Conservation (phyloP, 2,329 filamentous ascomycete genomes). For the Aspergillus calidoustus region DNA sequence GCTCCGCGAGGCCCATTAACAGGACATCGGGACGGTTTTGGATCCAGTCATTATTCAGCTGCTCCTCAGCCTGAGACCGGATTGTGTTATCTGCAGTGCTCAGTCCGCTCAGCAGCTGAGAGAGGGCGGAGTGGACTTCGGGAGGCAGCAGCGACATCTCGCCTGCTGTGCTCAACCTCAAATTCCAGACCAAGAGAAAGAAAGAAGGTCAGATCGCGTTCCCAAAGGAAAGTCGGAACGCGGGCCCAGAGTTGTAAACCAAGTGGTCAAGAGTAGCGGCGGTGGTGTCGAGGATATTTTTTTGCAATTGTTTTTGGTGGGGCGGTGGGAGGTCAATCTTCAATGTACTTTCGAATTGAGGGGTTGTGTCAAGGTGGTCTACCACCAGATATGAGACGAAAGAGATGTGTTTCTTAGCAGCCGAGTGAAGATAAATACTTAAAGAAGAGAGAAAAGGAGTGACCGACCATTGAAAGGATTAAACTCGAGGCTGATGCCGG, state of each 20-base stretch:
- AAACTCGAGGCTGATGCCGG: background rate
- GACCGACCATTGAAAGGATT: background rate
- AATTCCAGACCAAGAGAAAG: slow-evolving; percentile 24
- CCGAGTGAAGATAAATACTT: background rate
- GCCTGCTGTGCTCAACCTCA: slow-evolving; percentile 36
- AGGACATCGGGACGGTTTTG: slow-evolving; percentile 79
- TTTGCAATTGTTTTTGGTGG: slow-evolving; percentile 32
- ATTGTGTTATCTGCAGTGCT: slow-evolving; percentile 87
- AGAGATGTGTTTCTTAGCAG: background rate
- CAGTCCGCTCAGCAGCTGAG: slow-evolving; percentile 83
- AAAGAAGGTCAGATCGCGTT: slow-evolving; percentile 26
- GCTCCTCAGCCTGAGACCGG: slow-evolving; percentile 85
- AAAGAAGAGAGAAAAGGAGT: slow-evolving; percentile 5
- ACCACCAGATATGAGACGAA: background rate
- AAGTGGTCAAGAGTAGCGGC: slow-evolving; percentile 20
- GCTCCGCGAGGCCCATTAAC: slow-evolving; percentile 92
- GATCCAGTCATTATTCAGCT: slow-evolving; percentile 90
- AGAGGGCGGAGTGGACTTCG: slow-evolving; percentile 82
- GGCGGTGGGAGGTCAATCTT: slow-evolving; percentile 20
- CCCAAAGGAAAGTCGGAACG: slow-evolving; percentile 16
- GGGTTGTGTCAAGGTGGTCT: background rate
- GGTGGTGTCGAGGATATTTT: slow-evolving; percentile 24
- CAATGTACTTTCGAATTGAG: slow-evolving; percentile 12
- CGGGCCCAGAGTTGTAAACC: slow-evolving; percentile 22
- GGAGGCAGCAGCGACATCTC: slow-evolving; percentile 83